phyloP scores from a whole-genome alignment of 2,329 filamentous ascomycete species.

The Fusarium abutilonis region DNA sequence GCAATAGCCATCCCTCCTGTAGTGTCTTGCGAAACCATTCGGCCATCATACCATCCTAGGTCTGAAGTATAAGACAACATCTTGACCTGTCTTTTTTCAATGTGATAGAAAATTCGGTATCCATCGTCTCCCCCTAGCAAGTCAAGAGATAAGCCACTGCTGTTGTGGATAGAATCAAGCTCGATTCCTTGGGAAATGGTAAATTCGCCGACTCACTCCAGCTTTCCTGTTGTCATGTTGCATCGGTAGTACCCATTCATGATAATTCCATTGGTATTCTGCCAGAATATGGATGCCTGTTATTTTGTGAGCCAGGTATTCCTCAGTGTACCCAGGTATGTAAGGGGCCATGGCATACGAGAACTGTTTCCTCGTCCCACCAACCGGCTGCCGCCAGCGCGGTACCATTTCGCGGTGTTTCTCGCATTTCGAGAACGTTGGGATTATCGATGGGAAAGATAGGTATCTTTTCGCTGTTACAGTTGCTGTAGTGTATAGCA shows the following conservation, averaged over 20 bases:
- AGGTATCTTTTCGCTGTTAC: not conserved
- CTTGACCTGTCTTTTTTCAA: not conserved
- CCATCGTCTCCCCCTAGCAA: not conserved
- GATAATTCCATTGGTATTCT: not conserved
- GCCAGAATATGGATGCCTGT: not conserved
- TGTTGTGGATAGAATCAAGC: not conserved
- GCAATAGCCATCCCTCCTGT: not conserved
- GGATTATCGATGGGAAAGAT: not conserved
- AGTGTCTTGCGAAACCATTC: not conserved
- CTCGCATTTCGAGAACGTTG: not conserved
- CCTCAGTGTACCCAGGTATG: too few species aligned
- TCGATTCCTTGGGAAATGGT: not conserved
- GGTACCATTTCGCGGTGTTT: not conserved
- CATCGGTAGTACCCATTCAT: not conserved
- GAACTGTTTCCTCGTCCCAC: not conserved
- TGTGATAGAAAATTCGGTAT: conserved; percentile 4
- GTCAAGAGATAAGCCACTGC: not conserved
- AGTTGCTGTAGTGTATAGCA: conserved; percentile 2
- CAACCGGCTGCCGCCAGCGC: conserved; percentile 2
- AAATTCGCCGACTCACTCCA: not conserved
- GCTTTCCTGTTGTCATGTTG: not conserved
- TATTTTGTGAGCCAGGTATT: not conserved
- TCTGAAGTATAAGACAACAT: not conserved
- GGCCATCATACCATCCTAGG: not conserved
- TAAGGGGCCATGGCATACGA: not conserved